phyloP scores from a whole-genome alignment of 1,284 basidiomycete species.

The Leccinum fuscescens region DNA sequence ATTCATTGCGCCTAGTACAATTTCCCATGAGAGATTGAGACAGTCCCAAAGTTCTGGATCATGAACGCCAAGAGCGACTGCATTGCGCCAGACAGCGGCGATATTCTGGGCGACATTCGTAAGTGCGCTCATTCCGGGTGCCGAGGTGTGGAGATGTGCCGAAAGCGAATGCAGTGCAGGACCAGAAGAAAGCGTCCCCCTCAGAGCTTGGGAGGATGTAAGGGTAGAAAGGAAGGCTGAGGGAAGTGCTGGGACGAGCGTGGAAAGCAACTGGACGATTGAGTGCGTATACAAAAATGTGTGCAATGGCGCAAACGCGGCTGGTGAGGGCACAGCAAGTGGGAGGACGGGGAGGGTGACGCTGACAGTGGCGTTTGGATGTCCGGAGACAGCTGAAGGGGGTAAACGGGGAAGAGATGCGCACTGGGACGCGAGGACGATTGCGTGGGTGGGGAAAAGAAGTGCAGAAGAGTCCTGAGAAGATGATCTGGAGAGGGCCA shows the following conservation, averaged over 20 bases:
- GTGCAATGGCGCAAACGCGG: conserved; percentile 63
- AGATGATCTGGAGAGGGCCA: conserved; percentile 49
- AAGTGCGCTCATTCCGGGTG: conserved; percentile 45
- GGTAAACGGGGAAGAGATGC: conserved; percentile 55
- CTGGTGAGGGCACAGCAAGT: conserved; percentile 63
- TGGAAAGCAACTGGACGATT: conserved; percentile 47
- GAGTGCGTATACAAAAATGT: conserved; percentile 66
- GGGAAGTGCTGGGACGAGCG: conserved; percentile 59
- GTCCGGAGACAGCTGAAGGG: conserved; percentile 30
- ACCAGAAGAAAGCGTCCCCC: conserved; percentile 45
- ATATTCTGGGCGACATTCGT: conserved; percentile 59
- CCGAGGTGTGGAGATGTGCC: conserved; percentile 43
- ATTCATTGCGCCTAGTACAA: conserved; percentile 64
- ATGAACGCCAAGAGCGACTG: conserved; percentile 64
- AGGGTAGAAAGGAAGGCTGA: conserved; percentile 49
- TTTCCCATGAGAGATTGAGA: conserved; percentile 70
- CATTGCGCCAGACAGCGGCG: conserved; percentile 73
- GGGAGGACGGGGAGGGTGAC: conserved; percentile 62
- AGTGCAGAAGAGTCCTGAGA: conserved; percentile 37
- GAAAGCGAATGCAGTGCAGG: conserved; percentile 51
- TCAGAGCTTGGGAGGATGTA: conserved; percentile 43
- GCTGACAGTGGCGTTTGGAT: conserved; percentile 34
- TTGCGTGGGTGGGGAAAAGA: conserved; percentile 55
- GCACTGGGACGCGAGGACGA: conserved; percentile 60
- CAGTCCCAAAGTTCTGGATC: conserved; percentile 67